Percentiles rank a stretch among this genome's conserved stretches.
These are phyloP conservation scores for Calonectria henricotiae DNA, from an alignment of 2,329 filamentous ascomycete genomes.

Conservation along the genomic window DNA sequence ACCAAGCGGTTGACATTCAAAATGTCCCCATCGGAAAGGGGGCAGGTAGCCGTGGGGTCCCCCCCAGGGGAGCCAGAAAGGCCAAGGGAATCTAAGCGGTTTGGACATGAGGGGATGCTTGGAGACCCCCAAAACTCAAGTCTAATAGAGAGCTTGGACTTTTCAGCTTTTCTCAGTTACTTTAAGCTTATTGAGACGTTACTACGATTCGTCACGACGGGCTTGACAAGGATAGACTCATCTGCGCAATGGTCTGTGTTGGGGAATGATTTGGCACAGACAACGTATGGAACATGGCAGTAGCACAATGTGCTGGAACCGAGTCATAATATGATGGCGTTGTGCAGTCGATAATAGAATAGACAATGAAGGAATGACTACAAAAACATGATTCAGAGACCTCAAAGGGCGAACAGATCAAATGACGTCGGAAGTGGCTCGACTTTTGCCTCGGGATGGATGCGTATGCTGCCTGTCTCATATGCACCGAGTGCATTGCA, in stretches of 20 bases:
- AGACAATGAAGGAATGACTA: constrained; percentile 28
- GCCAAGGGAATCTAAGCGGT: constrained; percentile 39
- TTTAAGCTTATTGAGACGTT: constrained; percentile 7
- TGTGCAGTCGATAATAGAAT: constrained; percentile 25
- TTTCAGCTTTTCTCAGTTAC: background rate
- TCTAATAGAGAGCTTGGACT: background rate
- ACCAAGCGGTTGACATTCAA: constrained; percentile 54
- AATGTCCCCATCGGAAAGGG: constrained; percentile 44
- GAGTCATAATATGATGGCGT: constrained; percentile 30
- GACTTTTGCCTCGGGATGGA: background rate
- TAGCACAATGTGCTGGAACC: constrained; percentile 7
- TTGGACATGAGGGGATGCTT: constrained; percentile 38
- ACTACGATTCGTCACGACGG: constrained; percentile 18
- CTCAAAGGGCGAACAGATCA: background rate
- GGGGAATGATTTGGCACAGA: constrained; percentile 11
- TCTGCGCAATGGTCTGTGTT: constrained; percentile 20
- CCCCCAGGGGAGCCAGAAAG: constrained; percentile 47
- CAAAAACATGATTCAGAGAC: background rate
- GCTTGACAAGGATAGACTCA: constrained; percentile 13
- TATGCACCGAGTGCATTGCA: constrained; percentile 18
- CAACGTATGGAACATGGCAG: constrained; percentile 27
- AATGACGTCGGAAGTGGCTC: constrained; percentile 5
- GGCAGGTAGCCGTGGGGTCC: constrained; percentile 24
- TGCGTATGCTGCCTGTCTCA: constrained; percentile 5
- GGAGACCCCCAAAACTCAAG: constrained; percentile 22